Conservation (phyloP, 441 rosid species). For the Gossypium schwendimanii region DNA sequence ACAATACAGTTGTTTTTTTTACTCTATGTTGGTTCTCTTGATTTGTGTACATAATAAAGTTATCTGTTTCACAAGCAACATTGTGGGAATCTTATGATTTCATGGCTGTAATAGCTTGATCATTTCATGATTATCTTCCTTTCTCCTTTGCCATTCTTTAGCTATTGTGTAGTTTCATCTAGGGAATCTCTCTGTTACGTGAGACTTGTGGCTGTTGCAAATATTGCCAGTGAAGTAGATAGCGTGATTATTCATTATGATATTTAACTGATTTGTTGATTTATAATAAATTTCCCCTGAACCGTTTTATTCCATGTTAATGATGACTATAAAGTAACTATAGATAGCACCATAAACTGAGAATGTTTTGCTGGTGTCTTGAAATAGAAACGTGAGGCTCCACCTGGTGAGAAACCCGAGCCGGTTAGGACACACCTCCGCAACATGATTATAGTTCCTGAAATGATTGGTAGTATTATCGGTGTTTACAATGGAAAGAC, state of each 20-base stretch:
- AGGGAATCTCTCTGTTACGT: no score
- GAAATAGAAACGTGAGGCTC: constrained; percentile 39
- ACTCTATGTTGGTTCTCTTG: not conserved
- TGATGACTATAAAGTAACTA: not conserved
- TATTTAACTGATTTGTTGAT: not conserved
- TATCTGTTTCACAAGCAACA: not conserved
- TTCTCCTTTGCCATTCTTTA: not conserved
- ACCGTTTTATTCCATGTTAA: not conserved
- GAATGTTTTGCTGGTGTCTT: not conserved
- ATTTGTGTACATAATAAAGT: not conserved
- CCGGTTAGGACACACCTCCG: constrained; percentile 47
- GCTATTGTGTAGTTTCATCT: not conserved
- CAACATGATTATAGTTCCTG: constrained; percentile 49
- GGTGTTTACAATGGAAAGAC: constrained; percentile 57
- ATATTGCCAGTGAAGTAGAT: not conserved
- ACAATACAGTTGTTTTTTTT: not conserved
- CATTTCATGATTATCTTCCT: not conserved
- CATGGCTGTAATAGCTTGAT: not conserved
- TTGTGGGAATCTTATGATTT: not conserved
- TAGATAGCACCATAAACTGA: not conserved
- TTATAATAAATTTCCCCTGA: not conserved
- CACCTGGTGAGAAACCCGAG: constrained; percentile 50
- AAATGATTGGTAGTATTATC: constrained; percentile 45
- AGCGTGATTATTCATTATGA: not conserved
- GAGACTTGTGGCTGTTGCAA: not conserved